phyloP scores from a whole-genome alignment of 2,329 filamentous ascomycete species.

The Exophiala sideris region DNA sequence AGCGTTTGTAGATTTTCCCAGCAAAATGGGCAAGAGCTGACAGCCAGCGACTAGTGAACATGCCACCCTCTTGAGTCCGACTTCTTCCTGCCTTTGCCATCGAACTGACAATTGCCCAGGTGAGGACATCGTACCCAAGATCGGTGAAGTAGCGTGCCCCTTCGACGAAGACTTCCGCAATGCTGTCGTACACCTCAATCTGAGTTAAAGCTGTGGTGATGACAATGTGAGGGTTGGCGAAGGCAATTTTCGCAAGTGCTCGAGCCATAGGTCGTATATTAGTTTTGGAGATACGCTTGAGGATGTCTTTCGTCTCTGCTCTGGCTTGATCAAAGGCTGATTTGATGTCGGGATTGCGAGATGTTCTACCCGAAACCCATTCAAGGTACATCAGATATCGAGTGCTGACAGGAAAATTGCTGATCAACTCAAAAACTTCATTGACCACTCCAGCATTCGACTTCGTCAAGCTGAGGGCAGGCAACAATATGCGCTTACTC shows the following conservation, averaged over 20 bases:
- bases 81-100: constrained; percentile 57
- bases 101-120: constrained; percentile 82
- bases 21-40: constrained; percentile 87
- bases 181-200: constrained; percentile 89
- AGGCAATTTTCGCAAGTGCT: constrained; percentile 85
- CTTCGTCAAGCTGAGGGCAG: constrained; percentile 80
- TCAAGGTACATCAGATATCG: constrained; percentile 90
- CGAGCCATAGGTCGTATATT: constrained; percentile 85
- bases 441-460: constrained; percentile 80
- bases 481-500: constrained; percentile 78
- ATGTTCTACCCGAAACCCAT: constrained; percentile 80
- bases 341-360: constrained; percentile 72
- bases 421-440: constrained; percentile 80
- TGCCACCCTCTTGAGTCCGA: constrained; percentile 61
- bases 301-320: constrained; percentile 75
- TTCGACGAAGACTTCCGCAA: constrained; percentile 92
- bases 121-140: constrained; percentile 86
- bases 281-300: constrained; percentile 85
- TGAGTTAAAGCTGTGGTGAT: constrained; percentile 86
- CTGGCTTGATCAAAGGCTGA: constrained; percentile 72
- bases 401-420: constrained; percentile 69
- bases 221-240: constrained; percentile 84
- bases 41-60: constrained; percentile 87
- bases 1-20: constrained; percentile 83
- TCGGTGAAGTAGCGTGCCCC: constrained; percentile 92